Evolutionary conservation across 1,139 yeast genomes (phyloP).

Genomic region (Taphrina deformans): DNA sequence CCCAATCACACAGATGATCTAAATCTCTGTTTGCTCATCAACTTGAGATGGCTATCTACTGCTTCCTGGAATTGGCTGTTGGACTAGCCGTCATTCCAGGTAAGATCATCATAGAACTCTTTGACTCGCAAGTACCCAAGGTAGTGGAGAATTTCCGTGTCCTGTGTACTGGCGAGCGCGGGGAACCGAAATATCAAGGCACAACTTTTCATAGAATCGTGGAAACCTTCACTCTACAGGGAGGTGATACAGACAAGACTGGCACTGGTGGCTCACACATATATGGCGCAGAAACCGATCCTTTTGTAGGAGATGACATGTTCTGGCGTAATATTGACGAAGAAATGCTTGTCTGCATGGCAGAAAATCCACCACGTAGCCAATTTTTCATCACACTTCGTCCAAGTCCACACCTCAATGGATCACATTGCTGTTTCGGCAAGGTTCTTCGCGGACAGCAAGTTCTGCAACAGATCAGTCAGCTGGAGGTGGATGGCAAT

Average conservation of each 20-base stretch:
- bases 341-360: conserved; percentile 55
- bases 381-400: conserved; percentile 63
- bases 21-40: background rate
- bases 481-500: conserved; percentile 52
- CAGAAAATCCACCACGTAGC: conserved; percentile 60
- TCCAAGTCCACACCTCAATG: conserved; percentile 45
- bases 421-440: conserved; percentile 73
- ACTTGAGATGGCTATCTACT: conserved; percentile 2
- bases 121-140: conserved; percentile 64
- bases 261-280: conserved; percentile 54
- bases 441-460: conserved; percentile 64
- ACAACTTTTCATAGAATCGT: conserved; percentile 67
- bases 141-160: conserved; percentile 60
- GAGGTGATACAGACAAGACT: conserved; percentile 60
- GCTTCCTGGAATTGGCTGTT: conserved; percentile 24
- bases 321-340: conserved; percentile 43
- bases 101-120: conserved; percentile 64
- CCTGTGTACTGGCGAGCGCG: conserved; percentile 43
- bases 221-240: conserved; percentile 69
- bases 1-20: background rate
- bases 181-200: conserved; percentile 48
- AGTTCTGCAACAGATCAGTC: conserved; percentile 57
- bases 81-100: conserved; percentile 50
- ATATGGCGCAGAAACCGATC: conserved; percentile 38
- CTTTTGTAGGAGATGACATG: conserved; percentile 64